A percentile compares a stretch with the other conserved stretches of the same genome.
phyloP scores from a whole-genome alignment of 257 asterid species.

The Solanum chaucha region DNA sequence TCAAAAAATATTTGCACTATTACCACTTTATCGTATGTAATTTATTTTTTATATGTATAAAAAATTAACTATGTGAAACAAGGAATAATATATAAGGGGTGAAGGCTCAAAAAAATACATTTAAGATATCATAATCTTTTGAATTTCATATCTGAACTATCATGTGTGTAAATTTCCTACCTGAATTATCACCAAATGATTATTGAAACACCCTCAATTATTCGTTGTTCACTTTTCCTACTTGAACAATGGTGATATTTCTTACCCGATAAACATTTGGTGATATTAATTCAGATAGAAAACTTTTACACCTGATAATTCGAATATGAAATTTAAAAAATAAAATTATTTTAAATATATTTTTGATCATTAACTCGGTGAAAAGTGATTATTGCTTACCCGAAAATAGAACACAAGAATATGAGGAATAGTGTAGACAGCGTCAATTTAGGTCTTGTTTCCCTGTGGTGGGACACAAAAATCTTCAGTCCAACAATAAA shows the following conservation, averaged over 20 bases:
- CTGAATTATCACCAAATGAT: neutral
- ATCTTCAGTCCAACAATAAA: neutral
- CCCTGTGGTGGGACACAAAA: conserved; percentile 34
- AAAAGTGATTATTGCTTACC: conserved; percentile 25
- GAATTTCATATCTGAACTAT: neutral
- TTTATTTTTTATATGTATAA: neutral
- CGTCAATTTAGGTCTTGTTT: conserved; percentile 55
- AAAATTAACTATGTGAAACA: neutral
- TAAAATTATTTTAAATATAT: neutral
- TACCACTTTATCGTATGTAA: neutral
- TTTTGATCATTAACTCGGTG: neutral
- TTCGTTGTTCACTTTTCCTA: neutral
- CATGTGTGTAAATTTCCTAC: neutral
- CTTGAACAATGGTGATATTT: neutral
- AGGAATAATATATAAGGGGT: neutral
- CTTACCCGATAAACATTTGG: neutral
- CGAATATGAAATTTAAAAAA: neutral
- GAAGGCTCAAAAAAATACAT: neutral
- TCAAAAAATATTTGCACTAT: neutral
- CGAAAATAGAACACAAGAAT: conserved; percentile 61
- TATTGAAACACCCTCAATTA: neutral
- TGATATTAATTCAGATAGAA: neutral
- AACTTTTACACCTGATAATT: neutral
- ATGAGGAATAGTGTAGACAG: conserved; percentile 46
- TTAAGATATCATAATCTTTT: neutral